A percentile compares a stretch with the other conserved stretches of the same genome.
Evolutionary conservation across 495 filamentous ascomycete species (phyloP).

Genomic region (Neurospora sp.): DNA sequence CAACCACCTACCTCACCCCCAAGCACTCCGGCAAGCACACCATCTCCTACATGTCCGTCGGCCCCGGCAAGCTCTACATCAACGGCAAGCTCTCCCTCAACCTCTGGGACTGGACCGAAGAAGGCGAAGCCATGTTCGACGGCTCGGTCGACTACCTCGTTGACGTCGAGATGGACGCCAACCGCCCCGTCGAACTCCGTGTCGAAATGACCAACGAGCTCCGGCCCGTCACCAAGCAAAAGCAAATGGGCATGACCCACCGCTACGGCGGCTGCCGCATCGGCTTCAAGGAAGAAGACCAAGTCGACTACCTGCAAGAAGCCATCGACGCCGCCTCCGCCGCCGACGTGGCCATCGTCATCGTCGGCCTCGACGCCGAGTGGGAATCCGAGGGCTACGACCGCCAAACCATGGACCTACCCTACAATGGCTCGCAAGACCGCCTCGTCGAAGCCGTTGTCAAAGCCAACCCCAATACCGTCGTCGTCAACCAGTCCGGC

Average conservation of each 20-base stretch:
- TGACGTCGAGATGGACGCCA: conserved; percentile 40
- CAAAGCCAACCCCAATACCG: conserved; percentile 58
- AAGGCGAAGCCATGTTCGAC: conserved; percentile 54
- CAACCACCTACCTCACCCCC: conserved; percentile 44
- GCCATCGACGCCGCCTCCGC: conserved; percentile 58
- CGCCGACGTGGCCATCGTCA: conserved; percentile 67
- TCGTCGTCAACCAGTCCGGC: conserved; percentile 76
- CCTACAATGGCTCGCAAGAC: conserved; percentile 59
- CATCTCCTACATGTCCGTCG: conserved; percentile 66
- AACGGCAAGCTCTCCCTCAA: conserved; percentile 64
- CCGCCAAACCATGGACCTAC: conserved; percentile 73
- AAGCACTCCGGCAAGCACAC: conserved; percentile 54
- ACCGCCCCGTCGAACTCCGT: conserved; percentile 36
- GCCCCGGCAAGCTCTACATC: conserved; percentile 59
- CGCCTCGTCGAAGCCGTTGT: conserved; percentile 61
- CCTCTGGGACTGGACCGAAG: conserved; percentile 59
- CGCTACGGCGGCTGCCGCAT: conserved; percentile 68
- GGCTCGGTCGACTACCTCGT: conserved; percentile 46
- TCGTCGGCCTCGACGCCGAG: conserved; percentile 72
- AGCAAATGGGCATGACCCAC: conserved; percentile 41
- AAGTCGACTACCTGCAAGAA: conserved; percentile 58
- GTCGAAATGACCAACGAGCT: conserved; percentile 53
- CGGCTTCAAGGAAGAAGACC: conserved; percentile 59
- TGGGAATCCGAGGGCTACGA: conserved; percentile 89
- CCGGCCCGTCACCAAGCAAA: conserved; percentile 43